phyloP scores from a whole-genome alignment of 352 stramenopile genomes.

The Thalassiosira mediterranea region DNA sequence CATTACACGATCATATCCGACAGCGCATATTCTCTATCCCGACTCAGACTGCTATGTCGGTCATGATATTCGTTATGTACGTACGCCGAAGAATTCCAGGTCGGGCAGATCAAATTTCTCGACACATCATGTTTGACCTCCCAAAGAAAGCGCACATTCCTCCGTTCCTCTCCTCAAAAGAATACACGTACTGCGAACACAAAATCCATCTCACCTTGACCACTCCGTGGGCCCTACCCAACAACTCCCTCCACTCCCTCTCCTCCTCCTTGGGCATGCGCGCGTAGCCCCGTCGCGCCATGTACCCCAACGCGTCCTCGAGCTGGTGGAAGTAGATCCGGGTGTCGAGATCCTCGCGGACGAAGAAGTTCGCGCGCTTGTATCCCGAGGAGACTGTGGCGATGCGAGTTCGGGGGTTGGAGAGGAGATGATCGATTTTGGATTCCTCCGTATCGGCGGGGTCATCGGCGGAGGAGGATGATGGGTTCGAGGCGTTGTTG shows the following conservation, averaged over 20 bases:
- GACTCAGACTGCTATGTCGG: too few relatives aligned
- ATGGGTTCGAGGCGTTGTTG: not conserved
- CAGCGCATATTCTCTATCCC: too few relatives aligned
- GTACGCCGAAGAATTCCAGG: too few relatives aligned
- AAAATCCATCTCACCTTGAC: constrained; percentile 46
- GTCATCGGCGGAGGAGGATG: not conserved
- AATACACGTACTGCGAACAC: not conserved
- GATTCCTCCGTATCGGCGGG: not conserved
- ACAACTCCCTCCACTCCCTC: constrained; percentile 34
- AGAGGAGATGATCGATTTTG: not conserved
- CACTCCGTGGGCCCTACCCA: constrained; percentile 36
- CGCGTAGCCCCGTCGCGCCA: constrained; percentile 36
- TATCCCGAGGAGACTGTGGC: constrained; percentile 47
- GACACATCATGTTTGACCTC: too few relatives aligned
- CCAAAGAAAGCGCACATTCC: not conserved
- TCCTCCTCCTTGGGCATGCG: constrained; percentile 42
- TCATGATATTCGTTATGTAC: too few relatives aligned
- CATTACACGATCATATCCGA: too few relatives aligned
- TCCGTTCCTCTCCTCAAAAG: not conserved
- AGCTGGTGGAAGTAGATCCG: constrained; percentile 47
- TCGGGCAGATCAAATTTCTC: too few relatives aligned
- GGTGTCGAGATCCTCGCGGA: constrained; percentile 46
- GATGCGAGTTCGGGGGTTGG: constrained; percentile 30
- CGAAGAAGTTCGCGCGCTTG: constrained; percentile 42
- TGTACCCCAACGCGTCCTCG: constrained; percentile 46